phyloP scores from a whole-genome alignment of 495 filamentous ascomycete species.

The Penicillium coprophilum region DNA sequence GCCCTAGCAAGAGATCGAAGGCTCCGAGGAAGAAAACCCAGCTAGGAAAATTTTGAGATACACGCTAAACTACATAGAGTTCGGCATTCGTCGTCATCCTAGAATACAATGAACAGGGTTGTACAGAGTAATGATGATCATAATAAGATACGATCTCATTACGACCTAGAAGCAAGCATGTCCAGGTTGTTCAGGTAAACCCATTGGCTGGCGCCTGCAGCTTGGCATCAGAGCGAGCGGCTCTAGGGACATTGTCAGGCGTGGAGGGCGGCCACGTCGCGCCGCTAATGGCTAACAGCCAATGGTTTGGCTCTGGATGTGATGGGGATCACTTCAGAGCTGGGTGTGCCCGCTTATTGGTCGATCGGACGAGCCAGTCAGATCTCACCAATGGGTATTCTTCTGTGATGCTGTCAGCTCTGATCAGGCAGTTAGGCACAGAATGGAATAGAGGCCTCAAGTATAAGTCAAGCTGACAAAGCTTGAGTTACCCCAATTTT shows the following conservation, averaged over 20 bases:
- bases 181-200: not conserved
- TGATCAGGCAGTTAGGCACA: slow-evolving; percentile 7
- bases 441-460: not conserved
- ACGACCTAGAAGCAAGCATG: not conserved
- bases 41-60: too few relatives aligned
- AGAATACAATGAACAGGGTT: not conserved
- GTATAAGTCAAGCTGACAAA: not conserved
- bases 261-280: slow-evolving; percentile 15
- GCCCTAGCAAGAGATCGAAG: not conserved
- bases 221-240: slow-evolving; percentile 28
- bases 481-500: not conserved
- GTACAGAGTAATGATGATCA: too few relatives aligned
- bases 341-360: slow-evolving; percentile 9
- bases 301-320: slow-evolving; percentile 26
- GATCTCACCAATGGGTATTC: not conserved
- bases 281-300: slow-evolving; percentile 20
- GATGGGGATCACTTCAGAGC: slow-evolving; percentile 16
- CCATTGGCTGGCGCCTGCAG: slow-evolving; percentile 14
- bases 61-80: not conserved
- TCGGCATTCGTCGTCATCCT: not conserved
- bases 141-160: not conserved
- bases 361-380: slow-evolving; percentile 9
- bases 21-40: not conserved
- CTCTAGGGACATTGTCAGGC: slow-evolving; percentile 28
- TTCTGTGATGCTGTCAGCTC: not conserved